Evolutionary conservation across 2,329 filamentous ascomycete genomes (phyloP).

Genomic region (Xylaria polymorpha): DNA sequence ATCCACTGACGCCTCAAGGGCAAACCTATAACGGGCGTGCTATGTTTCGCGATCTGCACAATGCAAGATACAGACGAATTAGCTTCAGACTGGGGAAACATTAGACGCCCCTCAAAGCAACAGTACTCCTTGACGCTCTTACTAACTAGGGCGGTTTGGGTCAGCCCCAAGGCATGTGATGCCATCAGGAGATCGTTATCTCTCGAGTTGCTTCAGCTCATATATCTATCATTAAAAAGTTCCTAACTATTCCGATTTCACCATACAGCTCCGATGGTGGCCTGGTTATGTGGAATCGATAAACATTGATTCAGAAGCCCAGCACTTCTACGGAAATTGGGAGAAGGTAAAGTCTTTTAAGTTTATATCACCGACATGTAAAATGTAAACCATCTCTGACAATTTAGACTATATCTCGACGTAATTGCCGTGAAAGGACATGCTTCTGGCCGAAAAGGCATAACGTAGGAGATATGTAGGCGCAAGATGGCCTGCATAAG

Average conservation of each 20-base stretch:
- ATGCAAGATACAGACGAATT: conserved; percentile 23
- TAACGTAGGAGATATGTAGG: conserved; percentile 24
- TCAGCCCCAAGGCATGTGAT: conserved; percentile 12
- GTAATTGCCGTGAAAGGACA: conserved; percentile 25
- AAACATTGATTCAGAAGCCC: background rate
- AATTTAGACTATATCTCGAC: background rate
- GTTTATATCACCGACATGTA: background rate
- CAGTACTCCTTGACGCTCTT: conserved; percentile 26
- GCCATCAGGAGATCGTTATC: conserved; percentile 38
- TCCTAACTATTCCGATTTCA: conserved; percentile 35
- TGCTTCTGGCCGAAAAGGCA: conserved; percentile 14
- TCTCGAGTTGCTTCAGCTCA: conserved; percentile 39
- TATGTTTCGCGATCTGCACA: conserved; percentile 41
- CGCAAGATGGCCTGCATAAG: conserved; percentile 32
- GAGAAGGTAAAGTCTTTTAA: background rate
- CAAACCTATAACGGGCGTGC: conserved; percentile 37
- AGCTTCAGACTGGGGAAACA: conserved; percentile 23
- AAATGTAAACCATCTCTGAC: background rate
- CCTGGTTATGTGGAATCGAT: background rate
- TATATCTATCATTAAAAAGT: conserved; percentile 28
- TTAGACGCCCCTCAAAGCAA: conserved; percentile 23
- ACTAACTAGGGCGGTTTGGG: conserved; percentile 12
- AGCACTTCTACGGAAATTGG: background rate
- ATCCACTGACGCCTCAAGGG: conserved; percentile 29
- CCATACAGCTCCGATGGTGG: background rate